Base-by-base conservation (phyloP, 2,329 filamentous ascomycete genomes). In the Colletotrichum sp. region DNA sequence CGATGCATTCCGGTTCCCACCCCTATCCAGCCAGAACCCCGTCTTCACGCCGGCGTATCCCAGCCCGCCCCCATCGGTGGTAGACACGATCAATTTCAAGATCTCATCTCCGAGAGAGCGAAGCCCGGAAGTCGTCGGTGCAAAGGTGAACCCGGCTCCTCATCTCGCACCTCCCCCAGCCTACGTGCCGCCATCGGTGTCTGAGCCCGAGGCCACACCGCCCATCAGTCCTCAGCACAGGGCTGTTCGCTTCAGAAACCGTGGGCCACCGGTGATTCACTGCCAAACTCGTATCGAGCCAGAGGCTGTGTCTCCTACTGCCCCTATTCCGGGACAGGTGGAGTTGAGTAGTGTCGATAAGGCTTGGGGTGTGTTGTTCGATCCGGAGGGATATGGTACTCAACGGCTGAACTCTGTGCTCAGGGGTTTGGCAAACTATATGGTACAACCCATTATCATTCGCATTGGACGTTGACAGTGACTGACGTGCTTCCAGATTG, bases 351-450 rank as follows among this genome's bases (percentile, higher is more conserved):
- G 90, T 3, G 82, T 93, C 33, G 94, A 96, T 80, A 90, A 89
- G 79, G 92, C 92, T 79, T 98, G 95, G 95, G 93, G 94, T 8
- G 87, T 87, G 12, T 82, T 98, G 4, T 97, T 97, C 79, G 91
- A 93, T 61, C 85, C 87, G 4, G 87, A 91, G 33, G 93, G 92
- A 0, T 87, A 89, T 70, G 91, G 94, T 1, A 96, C 94, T 0
- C 82, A 87, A 62, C 88, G 94, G 66, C 87, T 96, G 18, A 90
- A 90, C 1, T 90, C 95, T 76, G 91, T 97, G 51, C 84, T 97
- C 63, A 87, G 91, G 69, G 94, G 94, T 0, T 86, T 98, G 70
- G 94, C 94, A 15, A 87, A 91, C 68, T 92, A 95, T 80, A 85
- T 98, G 78, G 94, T 95, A 84, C 78, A 89, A 5, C 24, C 24